Percentiles rank a stretch among this genome's conserved stretches.
These are phyloP conservation scores for Neoboletus subvelutipes DNA, from an alignment of 768 basidiomycete genomes.

Conservation along the genomic window DNA sequence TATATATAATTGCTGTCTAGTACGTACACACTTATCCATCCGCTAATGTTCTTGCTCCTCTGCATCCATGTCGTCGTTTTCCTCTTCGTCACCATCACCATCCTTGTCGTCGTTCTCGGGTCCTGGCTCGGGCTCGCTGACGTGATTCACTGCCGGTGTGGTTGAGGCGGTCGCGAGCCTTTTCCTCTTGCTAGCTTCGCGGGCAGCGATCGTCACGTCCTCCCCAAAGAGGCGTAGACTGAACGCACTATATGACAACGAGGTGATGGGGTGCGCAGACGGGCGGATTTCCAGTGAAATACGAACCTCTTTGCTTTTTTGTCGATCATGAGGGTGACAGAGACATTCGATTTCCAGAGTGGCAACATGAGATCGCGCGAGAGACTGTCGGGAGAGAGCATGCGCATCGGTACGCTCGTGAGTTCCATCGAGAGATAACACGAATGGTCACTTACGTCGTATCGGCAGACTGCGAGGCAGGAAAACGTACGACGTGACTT, in stretches of 20 bases:
- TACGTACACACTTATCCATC: slow-evolving; percentile 12
- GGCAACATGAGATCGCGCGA: slow-evolving; percentile 86
- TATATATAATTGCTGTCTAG: slow-evolving; percentile 8
- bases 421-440: not conserved
- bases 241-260: slow-evolving; percentile 58
- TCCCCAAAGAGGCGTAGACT: slow-evolving; percentile 82
- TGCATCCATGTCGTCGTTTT: slow-evolving; percentile 10
- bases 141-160: not conserved
- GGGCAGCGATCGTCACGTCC: slow-evolving; percentile 62
- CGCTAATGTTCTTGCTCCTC: slow-evolving; percentile 13
- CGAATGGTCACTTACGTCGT: slow-evolving; percentile 46
- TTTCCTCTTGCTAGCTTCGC: slow-evolving; percentile 35
- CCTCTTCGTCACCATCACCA: slow-evolving; percentile 4
- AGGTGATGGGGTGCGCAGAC: not conserved
- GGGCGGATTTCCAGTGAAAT: not conserved
- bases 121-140: not conserved
- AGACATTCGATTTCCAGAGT: slow-evolving; percentile 91
- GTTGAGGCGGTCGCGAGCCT: not conserved
- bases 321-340: slow-evolving; percentile 89
- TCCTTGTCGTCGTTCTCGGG: slow-evolving; percentile 4
- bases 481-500: slow-evolving; percentile 71
- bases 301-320: slow-evolving; percentile 91
- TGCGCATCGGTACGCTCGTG: not conserved
- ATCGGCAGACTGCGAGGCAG: slow-evolving; percentile 50
- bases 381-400: slow-evolving; percentile 42